Conservation (phyloP, 2,329 filamentous ascomycete genomes). For the Talaromyces marneffei region DNA sequence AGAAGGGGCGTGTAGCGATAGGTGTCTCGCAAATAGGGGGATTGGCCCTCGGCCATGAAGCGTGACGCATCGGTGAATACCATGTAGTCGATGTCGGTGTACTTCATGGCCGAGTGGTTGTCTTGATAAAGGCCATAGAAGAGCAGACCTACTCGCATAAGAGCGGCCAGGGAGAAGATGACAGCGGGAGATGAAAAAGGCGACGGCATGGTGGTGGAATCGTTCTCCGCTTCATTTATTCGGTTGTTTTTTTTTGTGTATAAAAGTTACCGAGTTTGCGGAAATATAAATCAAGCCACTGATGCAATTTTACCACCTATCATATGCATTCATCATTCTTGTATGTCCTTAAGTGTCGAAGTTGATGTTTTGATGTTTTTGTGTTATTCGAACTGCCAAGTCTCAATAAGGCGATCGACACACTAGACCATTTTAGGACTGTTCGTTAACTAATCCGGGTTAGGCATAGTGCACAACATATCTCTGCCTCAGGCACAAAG, state of each 20-base stretch:
- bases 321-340: background rate
- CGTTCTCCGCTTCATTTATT: background rate
- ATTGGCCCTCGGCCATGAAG: slow-evolving; percentile 60
- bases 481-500: background rate
- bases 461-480: background rate
- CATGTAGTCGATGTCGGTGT: slow-evolving; percentile 97
- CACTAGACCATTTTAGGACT: background rate
- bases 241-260: background rate
- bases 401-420: background rate
- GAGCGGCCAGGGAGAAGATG: slow-evolving; percentile 38
- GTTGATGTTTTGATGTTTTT: background rate
- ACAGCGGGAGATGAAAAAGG: slow-evolving; percentile 22
- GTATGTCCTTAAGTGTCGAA: background rate
- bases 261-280: too few relatives aligned
- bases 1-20: slow-evolving; percentile 95
- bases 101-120: slow-evolving; percentile 84
- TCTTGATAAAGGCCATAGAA: slow-evolving; percentile 92
- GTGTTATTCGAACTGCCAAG: background rate
- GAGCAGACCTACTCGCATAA: slow-evolving; percentile 67
- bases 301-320: background rate
- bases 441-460: background rate
- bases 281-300: background rate
- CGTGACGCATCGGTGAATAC: slow-evolving; percentile 95
- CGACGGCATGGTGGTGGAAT: slow-evolving; percentile 4
- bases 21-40: slow-evolving; percentile 83